phyloP scores from a whole-genome alignment of 768 basidiomycete species.

The Podaxis sp. region DNA sequence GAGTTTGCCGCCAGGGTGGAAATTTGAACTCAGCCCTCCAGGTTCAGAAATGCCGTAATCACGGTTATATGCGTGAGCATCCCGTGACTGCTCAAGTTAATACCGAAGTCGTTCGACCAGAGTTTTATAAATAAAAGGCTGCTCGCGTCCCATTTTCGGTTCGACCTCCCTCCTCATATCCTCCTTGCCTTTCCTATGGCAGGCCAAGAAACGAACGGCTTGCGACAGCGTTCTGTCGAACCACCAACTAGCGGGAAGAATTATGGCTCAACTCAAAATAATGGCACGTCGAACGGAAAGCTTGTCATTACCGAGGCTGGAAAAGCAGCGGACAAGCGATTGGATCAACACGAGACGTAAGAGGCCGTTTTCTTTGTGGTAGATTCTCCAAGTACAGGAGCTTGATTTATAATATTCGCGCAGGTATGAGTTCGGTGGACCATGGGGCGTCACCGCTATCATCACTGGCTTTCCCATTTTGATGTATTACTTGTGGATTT shows the following conservation, averaged over 20 bases:
- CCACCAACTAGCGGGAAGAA: neutral
- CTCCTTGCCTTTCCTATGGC: slow-evolving; percentile 12
- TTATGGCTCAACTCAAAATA: slow-evolving; percentile 22
- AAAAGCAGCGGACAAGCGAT: slow-evolving; percentile 65
- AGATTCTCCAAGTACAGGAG: slow-evolving; percentile 1
- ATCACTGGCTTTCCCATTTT: slow-evolving; percentile 92
- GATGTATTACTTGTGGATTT: slow-evolving; percentile 99
- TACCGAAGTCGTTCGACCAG: slow-evolving; percentile 23
- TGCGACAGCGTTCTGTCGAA: slow-evolving; percentile 19
- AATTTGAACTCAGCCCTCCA: neutral
- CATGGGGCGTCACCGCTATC: slow-evolving; percentile 86
- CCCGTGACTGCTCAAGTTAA: no score
- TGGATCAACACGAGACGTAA: slow-evolving; percentile 70
- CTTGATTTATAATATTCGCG: slow-evolving; percentile 12
- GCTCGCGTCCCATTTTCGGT: neutral
- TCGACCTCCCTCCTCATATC: neutral
- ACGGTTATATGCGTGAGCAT: no score
- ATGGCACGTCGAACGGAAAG: slow-evolving; percentile 20
- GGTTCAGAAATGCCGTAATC: neutral
- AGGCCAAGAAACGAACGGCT: slow-evolving; percentile 10
- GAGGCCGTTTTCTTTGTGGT: slow-evolving; percentile 19
- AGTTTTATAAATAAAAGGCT: neutral
- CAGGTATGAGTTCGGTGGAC: slow-evolving; percentile 97
- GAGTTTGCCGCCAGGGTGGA: neutral
- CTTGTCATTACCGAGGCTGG: slow-evolving; percentile 66